A percentile compares a stretch with the other conserved stretches of the same genome.
Evolutionary conservation across 2,329 filamentous ascomycete genomes (phyloP).

Genomic region (Sporothrix curviconia): DNA sequence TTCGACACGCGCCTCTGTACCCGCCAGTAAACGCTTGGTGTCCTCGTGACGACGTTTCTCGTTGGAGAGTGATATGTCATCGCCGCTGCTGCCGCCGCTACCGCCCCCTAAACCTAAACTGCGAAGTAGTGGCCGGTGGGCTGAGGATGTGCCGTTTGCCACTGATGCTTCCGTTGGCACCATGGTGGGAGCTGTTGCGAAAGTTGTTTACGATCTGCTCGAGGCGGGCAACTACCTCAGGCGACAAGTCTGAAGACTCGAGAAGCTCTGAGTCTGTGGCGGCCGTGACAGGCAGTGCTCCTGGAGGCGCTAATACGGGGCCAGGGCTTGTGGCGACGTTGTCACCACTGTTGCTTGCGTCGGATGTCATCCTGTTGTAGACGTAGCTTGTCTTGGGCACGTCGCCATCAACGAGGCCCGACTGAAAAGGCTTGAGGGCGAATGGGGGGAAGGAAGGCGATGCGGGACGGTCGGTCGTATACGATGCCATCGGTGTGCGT

Average conservation of each 20-base stretch:
- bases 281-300: background rate
- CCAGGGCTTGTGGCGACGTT: background rate
- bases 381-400: background rate
- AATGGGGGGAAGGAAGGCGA: background rate
- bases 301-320: background rate
- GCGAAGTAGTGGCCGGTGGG: too few species aligned
- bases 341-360: background rate
- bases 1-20: background rate
- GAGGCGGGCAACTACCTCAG: background rate
- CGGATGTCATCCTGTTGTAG: background rate
- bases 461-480: background rate
- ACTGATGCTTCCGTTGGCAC: background rate
- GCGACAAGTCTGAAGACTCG: background rate
- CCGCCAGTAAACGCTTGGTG: background rate
- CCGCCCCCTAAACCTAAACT: too few species aligned
- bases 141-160: background rate
- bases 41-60: conserved; percentile 1
- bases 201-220: background rate
- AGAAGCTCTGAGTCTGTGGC: background rate
- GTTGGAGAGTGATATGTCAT: background rate
- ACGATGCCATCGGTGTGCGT: background rate
- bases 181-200: background rate
- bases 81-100: too few species aligned
- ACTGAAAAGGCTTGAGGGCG: background rate
- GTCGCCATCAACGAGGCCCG: background rate